Evolutionary conservation across 768 basidiomycete species (phyloP).

Genomic region (Saitozyma sp.): DNA sequence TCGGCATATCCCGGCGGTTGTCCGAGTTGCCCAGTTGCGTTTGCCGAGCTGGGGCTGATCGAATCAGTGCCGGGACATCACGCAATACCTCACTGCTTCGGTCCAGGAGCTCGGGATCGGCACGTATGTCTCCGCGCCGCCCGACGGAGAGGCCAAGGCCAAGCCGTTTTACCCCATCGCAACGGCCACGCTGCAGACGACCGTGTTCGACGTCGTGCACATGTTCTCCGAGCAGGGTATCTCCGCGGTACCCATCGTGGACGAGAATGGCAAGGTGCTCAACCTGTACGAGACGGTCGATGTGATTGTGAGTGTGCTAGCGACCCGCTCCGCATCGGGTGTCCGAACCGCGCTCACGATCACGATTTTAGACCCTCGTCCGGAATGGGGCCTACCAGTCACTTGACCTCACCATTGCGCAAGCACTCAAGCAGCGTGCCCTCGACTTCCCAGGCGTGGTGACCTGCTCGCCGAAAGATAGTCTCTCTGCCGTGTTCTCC

Average conservation of each 20-base stretch:
- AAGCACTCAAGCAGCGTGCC: constrained; percentile 87
- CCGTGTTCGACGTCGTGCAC: constrained; percentile 97
- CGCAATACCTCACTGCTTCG: constrained; percentile 41
- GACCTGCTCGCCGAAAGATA: constrained; percentile 88
- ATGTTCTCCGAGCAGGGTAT: constrained; percentile 96
- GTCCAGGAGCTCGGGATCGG: constrained; percentile 73
- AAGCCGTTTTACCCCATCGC: constrained; percentile 87
- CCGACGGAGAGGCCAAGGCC: constrained; percentile 42
- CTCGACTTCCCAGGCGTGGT: constrained; percentile 96
- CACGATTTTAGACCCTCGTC: constrained; percentile 74
- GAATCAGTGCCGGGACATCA: constrained; percentile 71
- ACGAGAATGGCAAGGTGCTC: constrained; percentile 81
- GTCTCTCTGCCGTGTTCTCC: constrained; percentile 82
- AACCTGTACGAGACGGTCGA: constrained; percentile 99
- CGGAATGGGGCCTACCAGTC: constrained; percentile 91
- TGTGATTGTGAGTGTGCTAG: constrained; percentile 72
- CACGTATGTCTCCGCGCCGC: constrained; percentile 71
- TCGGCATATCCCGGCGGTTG: constrained; percentile 11
- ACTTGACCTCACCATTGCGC: constrained; percentile 88
- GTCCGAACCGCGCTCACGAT: not conserved
- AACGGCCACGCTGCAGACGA: constrained; percentile 83
- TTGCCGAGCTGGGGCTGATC: not conserved
- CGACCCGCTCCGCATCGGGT: no score
- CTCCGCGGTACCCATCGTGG: constrained; percentile 93
- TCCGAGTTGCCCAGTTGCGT: not conserved